These are phyloP conservation scores for Colletotrichum australisinense DNA, from an alignment of 2,329 filamentous ascomycete species.

Conservation along the genomic window DNA sequence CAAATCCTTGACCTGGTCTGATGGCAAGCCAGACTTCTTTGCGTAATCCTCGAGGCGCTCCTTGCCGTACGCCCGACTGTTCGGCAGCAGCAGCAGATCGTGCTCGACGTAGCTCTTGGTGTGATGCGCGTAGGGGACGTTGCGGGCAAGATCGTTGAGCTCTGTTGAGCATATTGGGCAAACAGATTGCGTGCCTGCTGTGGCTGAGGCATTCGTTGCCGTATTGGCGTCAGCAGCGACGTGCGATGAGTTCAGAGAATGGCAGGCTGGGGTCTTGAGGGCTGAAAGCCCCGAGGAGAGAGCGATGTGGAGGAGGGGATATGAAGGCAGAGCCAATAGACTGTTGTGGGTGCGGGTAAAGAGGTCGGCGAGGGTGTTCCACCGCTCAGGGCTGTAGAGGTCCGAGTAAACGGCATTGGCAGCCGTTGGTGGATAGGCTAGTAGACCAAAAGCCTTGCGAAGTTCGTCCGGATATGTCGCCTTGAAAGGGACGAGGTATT, in stretches of 20 bases:
- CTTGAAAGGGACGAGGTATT: conserved; percentile 79
- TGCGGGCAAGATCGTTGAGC: conserved; percentile 88
- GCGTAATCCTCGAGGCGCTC: conserved; percentile 81
- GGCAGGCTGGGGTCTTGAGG: conserved; percentile 94
- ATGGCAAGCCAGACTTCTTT: conserved; percentile 78
- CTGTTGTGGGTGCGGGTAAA: conserved; percentile 90
- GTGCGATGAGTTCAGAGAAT: conserved; percentile 71
- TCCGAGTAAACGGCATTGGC: conserved; percentile 55
- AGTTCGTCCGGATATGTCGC: conserved; percentile 77
- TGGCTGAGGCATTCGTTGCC: conserved; percentile 40
- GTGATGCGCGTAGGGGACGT: conserved; percentile 94
- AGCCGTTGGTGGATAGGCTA: conserved; percentile 77
- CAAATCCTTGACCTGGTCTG: conserved; percentile 80
- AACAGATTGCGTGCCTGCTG: conserved; percentile 54
- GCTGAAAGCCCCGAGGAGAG: conserved; percentile 92
- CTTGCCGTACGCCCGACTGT: conserved; percentile 85
- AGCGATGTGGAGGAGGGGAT: conserved; percentile 89
- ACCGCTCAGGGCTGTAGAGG: conserved; percentile 80
- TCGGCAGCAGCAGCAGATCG: conserved; percentile 88
- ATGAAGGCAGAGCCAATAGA: conserved; percentile 83
- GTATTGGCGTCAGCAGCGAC: conserved; percentile 47
- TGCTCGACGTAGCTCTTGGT: conserved; percentile 92
- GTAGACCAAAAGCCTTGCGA: conserved; percentile 79
- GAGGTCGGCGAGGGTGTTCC: conserved; percentile 79
- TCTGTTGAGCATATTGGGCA: conserved; percentile 98